phyloP scores from a whole-genome alignment of 352 stramenopile species.

The Elongisporangium senticosum region DNA sequence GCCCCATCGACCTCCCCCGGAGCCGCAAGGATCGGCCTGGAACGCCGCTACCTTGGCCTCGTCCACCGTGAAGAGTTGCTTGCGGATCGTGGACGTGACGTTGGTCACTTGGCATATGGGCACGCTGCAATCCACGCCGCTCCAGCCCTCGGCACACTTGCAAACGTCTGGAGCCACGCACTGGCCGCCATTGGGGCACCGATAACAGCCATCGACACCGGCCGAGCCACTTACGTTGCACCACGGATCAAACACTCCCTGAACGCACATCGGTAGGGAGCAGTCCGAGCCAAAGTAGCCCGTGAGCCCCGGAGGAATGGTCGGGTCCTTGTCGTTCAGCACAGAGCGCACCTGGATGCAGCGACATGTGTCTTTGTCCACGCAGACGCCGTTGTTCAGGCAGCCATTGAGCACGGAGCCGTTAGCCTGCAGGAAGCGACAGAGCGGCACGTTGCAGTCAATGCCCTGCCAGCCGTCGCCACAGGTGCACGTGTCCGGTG shows the following conservation, averaged over 20 bases:
- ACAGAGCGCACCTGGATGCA: constrained; percentile 88
- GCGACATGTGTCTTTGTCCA: constrained; percentile 88
- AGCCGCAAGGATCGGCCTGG: constrained; percentile 92
- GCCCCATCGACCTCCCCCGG: constrained; percentile 65
- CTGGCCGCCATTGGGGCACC: constrained; percentile 91
- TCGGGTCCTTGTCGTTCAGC: constrained; percentile 69
- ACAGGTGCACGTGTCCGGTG: constrained; percentile 89
- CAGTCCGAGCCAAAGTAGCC: constrained; percentile 93
- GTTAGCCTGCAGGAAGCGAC: constrained; percentile 64
- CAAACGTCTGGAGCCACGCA: constrained; percentile 91
- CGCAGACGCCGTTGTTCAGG: constrained; percentile 90
- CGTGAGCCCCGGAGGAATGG: constrained; percentile 78
- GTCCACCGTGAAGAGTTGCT: constrained; percentile 93
- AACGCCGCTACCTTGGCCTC: constrained; percentile 90
- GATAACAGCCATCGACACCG: constrained; percentile 90
- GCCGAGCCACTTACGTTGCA: constrained; percentile 46
- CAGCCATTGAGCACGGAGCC: constrained; percentile 78
- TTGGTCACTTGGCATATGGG: constrained; percentile 83
- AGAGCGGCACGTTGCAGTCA: constrained; percentile 93
- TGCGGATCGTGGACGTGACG: constrained; percentile 51
- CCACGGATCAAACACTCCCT: constrained; percentile 92
- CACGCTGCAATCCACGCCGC: constrained; percentile 91
- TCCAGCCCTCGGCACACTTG: constrained; percentile 90
- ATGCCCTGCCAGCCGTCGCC: constrained; percentile 90
- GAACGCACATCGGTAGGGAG: constrained; percentile 92